Percentiles rank a stretch among this genome's conserved stretches.
Evolutionary conservation across 805 yeast genomes (phyloP).

Genomic region (Nematodospora valgi): DNA sequence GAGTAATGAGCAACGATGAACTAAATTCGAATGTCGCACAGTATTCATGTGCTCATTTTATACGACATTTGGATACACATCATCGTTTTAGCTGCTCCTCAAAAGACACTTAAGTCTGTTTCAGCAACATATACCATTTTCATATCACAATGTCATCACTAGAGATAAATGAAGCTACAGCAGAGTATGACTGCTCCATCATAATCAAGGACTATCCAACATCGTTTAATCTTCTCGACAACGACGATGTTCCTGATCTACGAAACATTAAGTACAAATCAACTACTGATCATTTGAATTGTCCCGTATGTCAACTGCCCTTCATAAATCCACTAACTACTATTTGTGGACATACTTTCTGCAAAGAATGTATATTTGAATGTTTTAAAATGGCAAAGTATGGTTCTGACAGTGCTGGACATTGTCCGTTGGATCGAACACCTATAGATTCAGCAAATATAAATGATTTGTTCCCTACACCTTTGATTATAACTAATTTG

Average conservation of each 20-base stretch:
- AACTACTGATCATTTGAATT: constrained; percentile 31
- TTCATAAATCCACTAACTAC: constrained; percentile 61
- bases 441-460: constrained; percentile 32
- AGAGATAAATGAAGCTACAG: too few relatives aligned
- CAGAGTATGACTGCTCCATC: constrained; percentile 8
- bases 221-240: constrained; percentile 8
- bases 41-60: too few relatives aligned
- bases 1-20: too few relatives aligned
- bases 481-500: constrained; percentile 55
- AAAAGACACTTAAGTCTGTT: too few relatives aligned
- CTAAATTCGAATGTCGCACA: too few relatives aligned
- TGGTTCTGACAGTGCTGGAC: constrained; percentile 12
- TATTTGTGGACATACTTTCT: constrained; percentile 66
- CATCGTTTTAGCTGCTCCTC: too few relatives aligned
- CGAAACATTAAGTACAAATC: constrained; percentile 27
- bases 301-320: constrained; percentile 71
- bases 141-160: too few relatives aligned
- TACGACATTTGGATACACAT: too few relatives aligned
- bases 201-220: constrained; percentile 3
- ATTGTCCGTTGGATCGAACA: constrained; percentile 63
- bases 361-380: constrained; percentile 51
- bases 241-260: constrained; percentile 22
- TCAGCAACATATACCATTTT: too few relatives aligned
- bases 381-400: constrained; percentile 36
- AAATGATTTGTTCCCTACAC: constrained; percentile 44